These are phyloP conservation scores for Myxozyma udenii DNA, from an alignment of 805 yeast species.

Conservation along the genomic window DNA sequence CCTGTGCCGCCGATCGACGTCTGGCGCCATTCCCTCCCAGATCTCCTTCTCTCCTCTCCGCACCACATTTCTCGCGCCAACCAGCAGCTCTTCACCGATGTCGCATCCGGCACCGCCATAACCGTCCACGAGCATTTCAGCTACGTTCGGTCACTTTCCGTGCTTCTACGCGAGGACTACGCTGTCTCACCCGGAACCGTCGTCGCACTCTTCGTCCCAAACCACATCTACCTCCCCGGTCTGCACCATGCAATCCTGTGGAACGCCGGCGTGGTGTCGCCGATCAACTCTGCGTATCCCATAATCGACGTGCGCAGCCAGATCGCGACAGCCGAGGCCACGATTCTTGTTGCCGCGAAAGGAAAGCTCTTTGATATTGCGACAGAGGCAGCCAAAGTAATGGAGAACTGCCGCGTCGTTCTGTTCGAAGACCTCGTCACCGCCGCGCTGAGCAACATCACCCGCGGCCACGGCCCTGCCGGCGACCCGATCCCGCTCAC, in stretches of 20 bases:
- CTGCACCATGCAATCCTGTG: constrained; percentile 33
- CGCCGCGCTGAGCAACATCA: constrained; percentile 1
- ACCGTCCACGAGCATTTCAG: constrained; percentile 9
- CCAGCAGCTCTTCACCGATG: constrained; percentile 12
- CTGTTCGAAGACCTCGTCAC: neutral
- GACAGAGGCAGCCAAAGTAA: neutral
- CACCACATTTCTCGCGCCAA: constrained; percentile 4
- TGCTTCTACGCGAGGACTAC: constrained; percentile 24
- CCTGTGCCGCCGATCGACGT: neutral
- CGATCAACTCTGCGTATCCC: constrained; percentile 11
- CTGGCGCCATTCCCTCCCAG: constrained; percentile 11
- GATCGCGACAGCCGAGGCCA: constrained; percentile 9
- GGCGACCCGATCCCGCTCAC: constrained; percentile 16
- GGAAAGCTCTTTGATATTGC: constrained; percentile 8
- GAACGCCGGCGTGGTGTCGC: constrained; percentile 14
- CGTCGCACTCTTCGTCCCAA: constrained; percentile 35
- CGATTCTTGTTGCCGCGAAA: constrained; percentile 6
- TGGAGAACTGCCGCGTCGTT: neutral
- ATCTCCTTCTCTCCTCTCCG: constrained; percentile 16
- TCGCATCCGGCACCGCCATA: constrained; percentile 5
- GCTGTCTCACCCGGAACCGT: constrained; percentile 34
- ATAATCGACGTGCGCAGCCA: constrained; percentile 8
- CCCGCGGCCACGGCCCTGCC: constrained; percentile 1
- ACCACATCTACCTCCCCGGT: constrained; percentile 35
- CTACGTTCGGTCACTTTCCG: constrained; percentile 12